phyloP scores from a whole-genome alignment of 148 eudicot genomes.

The Cornus florida region DNA sequence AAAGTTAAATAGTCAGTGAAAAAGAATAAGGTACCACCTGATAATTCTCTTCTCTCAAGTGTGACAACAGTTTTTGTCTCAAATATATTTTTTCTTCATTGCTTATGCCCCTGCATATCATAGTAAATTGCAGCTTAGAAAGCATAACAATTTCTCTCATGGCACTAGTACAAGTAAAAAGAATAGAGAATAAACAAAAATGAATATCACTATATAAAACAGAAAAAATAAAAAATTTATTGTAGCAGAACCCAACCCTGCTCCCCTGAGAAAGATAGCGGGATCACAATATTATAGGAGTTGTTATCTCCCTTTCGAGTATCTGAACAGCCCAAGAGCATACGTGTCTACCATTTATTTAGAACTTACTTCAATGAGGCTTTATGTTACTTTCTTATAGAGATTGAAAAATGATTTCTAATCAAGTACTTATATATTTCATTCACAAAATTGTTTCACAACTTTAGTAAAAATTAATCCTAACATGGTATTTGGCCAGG shows the following conservation, averaged over 20 bases:
- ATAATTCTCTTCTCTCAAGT: slow-evolving; percentile 92
- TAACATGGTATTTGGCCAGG: background rate
- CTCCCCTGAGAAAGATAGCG: background rate
- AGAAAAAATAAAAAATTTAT: background rate
- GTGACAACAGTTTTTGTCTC: slow-evolving; percentile 78
- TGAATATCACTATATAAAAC: background rate
- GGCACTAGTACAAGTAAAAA: background rate
- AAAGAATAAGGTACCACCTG: slow-evolving; percentile 46
- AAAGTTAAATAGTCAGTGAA: background rate
- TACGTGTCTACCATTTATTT: background rate
- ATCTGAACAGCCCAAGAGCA: background rate
- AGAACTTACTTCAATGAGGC: background rate
- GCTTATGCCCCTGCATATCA: slow-evolving; percentile 74
- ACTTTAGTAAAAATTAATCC: background rate
- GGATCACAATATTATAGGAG: background rate
- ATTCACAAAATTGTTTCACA: background rate
- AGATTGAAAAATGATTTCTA: background rate
- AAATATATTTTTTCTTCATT: slow-evolving; percentile 77
- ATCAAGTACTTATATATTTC: background rate
- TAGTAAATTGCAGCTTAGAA: slow-evolving; percentile 8
- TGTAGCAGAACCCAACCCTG: background rate
- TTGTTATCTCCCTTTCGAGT: background rate
- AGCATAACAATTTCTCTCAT: background rate
- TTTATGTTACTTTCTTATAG: background rate
- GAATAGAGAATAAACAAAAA: background rate